Base-by-base conservation (phyloP, 306 rosid genomes). In the Clitoria ternatea region DNA sequence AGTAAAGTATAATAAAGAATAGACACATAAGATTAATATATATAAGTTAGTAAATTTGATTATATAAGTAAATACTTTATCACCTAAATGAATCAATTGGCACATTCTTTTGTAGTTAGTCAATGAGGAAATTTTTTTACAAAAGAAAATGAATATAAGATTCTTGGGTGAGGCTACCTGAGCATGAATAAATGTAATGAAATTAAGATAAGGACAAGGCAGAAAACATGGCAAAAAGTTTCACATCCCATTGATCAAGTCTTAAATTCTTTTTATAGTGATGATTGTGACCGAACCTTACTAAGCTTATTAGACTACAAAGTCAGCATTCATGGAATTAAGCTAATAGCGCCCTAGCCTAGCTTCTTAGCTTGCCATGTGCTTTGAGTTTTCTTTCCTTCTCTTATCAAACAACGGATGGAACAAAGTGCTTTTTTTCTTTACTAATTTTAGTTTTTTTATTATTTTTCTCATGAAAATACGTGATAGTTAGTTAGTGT, bases 331-430 rank as follows among this genome's bases (percentile, higher is more conserved):
- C 49, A 65, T 52, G 70, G 15, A 61, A 72, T 61, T 60, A 62
- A 52, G 63, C 70, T 60, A 65, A 69, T 52, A n/a, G n/a, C n/a
- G n/a, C n/a, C n/a, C n/a, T n/a, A n/a, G n/a, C n/a, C 74, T 18
- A 13, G 68, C 30, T 35, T 69, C 30, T 35, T 69, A 6, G 63
- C 61, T 42, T 61, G 69, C 73, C 84, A 62, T 61, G 84, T 80
- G 73, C 73, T 13, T 26, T 65, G 12, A 60, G 42, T 57, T 40
- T 57, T 48, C 2, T 22, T 40, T 57, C 10, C 36, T 22, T 77
- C 23, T 65, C 57, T 47, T 64, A 2, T 26, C 6, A 9, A 4
- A 49, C 29, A 49, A 19, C 7, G 6, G 7, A 13, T 9, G 29
- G 56, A 49, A 20, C 30, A 49, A 49, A n/a, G n/a, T n/a, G n/a